These are phyloP conservation scores for Leishmania aethiopica DNA, from an alignment of 208 protist genomes.

Conservation along the genomic window DNA sequence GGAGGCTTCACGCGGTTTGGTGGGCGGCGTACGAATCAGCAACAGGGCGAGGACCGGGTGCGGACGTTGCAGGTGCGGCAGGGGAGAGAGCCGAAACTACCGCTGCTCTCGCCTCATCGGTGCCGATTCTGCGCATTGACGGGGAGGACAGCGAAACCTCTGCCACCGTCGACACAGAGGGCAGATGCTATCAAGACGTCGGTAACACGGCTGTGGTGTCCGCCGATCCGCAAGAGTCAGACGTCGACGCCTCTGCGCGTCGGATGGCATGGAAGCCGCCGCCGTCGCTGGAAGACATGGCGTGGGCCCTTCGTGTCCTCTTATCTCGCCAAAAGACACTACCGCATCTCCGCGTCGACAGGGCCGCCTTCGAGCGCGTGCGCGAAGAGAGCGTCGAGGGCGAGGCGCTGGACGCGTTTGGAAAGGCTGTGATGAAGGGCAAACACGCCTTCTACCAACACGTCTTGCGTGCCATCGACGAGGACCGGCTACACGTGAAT, in stretches of 20 bases:
- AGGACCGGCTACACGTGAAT: constrained; percentile 31
- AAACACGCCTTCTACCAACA: constrained; percentile 37
- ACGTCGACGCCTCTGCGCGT: constrained; percentile 21
- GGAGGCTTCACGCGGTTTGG: constrained; percentile 53
- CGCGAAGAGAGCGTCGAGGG: constrained; percentile 21
- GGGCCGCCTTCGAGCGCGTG: constrained; percentile 19
- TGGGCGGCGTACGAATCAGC: constrained; percentile 34
- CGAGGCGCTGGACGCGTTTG: constrained; percentile 39
- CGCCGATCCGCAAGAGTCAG: neutral
- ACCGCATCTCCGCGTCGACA: constrained; percentile 28
- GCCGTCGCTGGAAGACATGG: constrained; percentile 54
- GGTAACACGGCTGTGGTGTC: neutral
- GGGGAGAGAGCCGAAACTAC: neutral
- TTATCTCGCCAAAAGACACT: constrained; percentile 59
- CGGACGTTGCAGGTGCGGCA: neutral
- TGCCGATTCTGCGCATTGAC: neutral
- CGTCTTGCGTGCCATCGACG: constrained; percentile 41
- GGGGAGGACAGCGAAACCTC: neutral
- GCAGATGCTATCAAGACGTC: neutral
- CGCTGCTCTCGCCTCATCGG: neutral
- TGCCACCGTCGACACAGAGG: neutral
- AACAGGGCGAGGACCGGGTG: neutral
- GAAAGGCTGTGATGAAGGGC: constrained; percentile 23
- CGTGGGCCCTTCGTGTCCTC: constrained; percentile 66
- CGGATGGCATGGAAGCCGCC: constrained; percentile 15